phyloP scores from a whole-genome alignment of 176 grass and related monocot genomes.

The Cenchrus americanus region DNA sequence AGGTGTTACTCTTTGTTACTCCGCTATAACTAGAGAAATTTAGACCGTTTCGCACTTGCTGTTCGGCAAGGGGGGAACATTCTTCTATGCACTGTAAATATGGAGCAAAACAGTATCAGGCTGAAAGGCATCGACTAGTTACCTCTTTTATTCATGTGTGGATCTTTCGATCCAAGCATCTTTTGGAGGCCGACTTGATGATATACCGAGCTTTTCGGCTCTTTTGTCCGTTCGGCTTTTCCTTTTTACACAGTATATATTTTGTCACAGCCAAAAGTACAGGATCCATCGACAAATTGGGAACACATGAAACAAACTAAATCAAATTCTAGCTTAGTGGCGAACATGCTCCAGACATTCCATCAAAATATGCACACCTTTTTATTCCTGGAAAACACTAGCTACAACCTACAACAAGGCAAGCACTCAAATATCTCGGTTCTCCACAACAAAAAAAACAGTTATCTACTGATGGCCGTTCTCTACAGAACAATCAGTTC shows the following conservation, averaged over 20 bases:
- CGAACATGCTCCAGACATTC: background rate
- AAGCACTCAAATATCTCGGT: background rate
- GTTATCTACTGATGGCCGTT: background rate
- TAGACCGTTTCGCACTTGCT: background rate
- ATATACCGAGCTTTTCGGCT: background rate
- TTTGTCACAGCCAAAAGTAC: background rate
- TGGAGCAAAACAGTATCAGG: background rate
- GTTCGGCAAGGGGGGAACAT: background rate
- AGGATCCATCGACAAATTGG: background rate
- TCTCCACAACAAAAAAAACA: background rate
- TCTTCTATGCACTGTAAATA: constrained; percentile 41
- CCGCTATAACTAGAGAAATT: background rate
- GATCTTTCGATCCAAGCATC: background rate
- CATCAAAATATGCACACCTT: background rate
- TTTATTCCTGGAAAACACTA: constrained; percentile 20
- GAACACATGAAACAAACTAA: background rate
- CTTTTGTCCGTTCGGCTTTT: background rate
- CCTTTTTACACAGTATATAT: too few species aligned
- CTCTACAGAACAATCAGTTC: background rate
- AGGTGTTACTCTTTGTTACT: constrained; percentile 21
- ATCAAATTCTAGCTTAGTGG: background rate
- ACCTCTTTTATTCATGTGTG: background rate
- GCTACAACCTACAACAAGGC: background rate
- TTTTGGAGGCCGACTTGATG: background rate
- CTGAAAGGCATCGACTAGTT: background rate